These are phyloP conservation scores for Lodderomyces jiufengensis DNA, from an alignment of 1,139 yeast genomes.

Conservation along the genomic window DNA sequence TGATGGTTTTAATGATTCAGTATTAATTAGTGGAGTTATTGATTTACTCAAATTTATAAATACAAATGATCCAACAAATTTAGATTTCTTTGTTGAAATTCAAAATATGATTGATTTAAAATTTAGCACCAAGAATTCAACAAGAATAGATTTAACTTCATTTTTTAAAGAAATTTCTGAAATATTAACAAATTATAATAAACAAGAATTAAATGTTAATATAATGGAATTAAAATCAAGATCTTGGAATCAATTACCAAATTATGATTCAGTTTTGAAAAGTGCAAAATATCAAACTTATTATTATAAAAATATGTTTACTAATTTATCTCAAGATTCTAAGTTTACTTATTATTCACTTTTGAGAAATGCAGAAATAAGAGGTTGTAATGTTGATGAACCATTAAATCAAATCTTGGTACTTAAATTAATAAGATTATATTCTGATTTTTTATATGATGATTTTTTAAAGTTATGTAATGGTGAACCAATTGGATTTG, in stretches of 20 bases:
- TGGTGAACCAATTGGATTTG: conserved; percentile 45
- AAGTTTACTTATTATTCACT: conserved; percentile 31
- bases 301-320: conserved; percentile 49
- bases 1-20: conserved; percentile 8
- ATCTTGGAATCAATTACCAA: conserved; percentile 36
- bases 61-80: conserved; percentile 7
- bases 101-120: conserved; percentile 7
- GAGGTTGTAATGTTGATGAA: conserved; percentile 46
- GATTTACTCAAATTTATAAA: conserved; percentile 42
- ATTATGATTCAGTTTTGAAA: conserved; percentile 42
- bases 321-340: conserved; percentile 24
- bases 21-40: conserved; percentile 59
- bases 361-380: conserved; percentile 40
- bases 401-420: conserved; percentile 42
- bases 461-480: conserved; percentile 47
- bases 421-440: conserved; percentile 32
- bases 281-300: conserved; percentile 56
- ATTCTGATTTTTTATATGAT: conserved; percentile 27
- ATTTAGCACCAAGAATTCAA: conserved; percentile 7
- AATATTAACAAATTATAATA: conserved; percentile 18
- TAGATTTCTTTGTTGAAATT: conserved; percentile 1
- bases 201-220: conserved; percentile 14
- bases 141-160: conserved; percentile 20
- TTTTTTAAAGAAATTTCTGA: conserved; percentile 16
- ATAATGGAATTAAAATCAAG: conserved; percentile 64